phyloP scores from a whole-genome alignment of 495 filamentous ascomycete species.

The Hypoxylon rickii region DNA sequence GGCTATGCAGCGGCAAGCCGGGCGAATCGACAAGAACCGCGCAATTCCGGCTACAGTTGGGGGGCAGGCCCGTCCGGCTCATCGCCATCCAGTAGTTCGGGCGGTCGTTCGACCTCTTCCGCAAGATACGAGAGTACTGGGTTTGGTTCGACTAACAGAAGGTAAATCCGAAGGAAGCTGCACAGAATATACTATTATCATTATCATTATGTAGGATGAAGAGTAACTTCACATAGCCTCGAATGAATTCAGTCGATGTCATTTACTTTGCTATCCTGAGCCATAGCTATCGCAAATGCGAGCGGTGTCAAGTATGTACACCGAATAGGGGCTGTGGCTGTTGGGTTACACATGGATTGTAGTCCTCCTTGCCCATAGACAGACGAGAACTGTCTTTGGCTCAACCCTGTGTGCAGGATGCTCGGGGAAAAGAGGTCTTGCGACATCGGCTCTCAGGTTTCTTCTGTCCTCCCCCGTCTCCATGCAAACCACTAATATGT shows the following conservation, averaged over 20 bases:
- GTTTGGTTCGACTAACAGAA: constrained; percentile 83
- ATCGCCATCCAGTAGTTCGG: constrained; percentile 44
- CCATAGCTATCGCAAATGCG: not conserved
- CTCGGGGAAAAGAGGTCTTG: not conserved
- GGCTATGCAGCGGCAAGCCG: constrained; percentile 68
- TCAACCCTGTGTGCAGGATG: not conserved
- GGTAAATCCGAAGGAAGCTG: too few relatives aligned
- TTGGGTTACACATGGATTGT: too few relatives aligned
- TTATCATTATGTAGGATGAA: too few relatives aligned
- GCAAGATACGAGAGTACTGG: constrained; percentile 79
- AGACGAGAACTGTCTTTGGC: not conserved
- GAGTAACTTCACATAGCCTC: not conserved
- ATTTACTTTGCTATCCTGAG: not conserved
- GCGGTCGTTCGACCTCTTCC: constrained; percentile 52
- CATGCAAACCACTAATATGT: constrained; percentile 28
- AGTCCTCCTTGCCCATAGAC: too few relatives aligned
- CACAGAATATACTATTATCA: too few relatives aligned
- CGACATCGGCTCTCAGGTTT: not conserved
- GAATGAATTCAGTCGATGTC: not conserved
- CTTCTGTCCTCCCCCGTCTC: too few relatives aligned
- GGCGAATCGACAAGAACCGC: constrained; percentile 37
- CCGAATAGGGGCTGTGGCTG: not conserved
- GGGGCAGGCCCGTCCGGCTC: constrained; percentile 38
- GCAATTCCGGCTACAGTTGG: constrained; percentile 44
- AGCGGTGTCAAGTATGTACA: not conserved